These are phyloP conservation scores for Furcasterigmium sp. DNA, from an alignment of 2,329 filamentous ascomycete genomes.

Conservation along the genomic window DNA sequence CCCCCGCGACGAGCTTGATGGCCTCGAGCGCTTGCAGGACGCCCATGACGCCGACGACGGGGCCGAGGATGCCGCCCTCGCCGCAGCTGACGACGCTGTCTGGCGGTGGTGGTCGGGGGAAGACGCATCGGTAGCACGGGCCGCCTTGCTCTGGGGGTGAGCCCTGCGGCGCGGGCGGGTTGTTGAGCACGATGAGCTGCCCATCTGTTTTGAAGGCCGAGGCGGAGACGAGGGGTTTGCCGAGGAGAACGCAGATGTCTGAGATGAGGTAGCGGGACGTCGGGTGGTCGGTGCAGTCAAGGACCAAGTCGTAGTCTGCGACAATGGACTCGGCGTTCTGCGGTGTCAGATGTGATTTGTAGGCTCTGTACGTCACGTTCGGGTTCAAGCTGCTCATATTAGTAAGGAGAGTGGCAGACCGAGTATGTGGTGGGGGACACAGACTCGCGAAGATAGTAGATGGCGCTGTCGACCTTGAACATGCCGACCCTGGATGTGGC, in stretches of 20 bases:
- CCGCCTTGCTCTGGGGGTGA: conserved; percentile 49
- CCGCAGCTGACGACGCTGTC: conserved; percentile 81
- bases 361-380: conserved; percentile 55
- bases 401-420: too few species aligned
- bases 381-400: conserved; percentile 79
- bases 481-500: conserved; percentile 63
- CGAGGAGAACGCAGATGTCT: conserved; percentile 76
- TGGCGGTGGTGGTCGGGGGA: conserved; percentile 79
- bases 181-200: conserved; percentile 84
- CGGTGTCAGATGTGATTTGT: conserved; percentile 61
- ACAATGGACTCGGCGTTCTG: conserved; percentile 64
- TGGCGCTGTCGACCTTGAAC: conserved; percentile 76
- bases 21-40: conserved; percentile 86
- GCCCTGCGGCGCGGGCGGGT: conserved; percentile 60
- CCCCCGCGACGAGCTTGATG: conserved; percentile 68
- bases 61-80: conserved; percentile 87
- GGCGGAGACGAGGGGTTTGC: conserved; percentile 79
- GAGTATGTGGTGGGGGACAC: conserved; percentile 11
- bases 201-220: conserved; percentile 86
- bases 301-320: conserved; percentile 69
- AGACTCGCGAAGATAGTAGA: conserved; percentile 52
- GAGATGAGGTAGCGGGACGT: conserved; percentile 89
- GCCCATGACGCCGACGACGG: conserved; percentile 90
- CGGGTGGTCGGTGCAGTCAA: conserved; percentile 95
- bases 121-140: conserved; percentile 92